phyloP scores from a whole-genome alignment of 805 yeast species.

The Ogataea trehaloabstinens region DNA sequence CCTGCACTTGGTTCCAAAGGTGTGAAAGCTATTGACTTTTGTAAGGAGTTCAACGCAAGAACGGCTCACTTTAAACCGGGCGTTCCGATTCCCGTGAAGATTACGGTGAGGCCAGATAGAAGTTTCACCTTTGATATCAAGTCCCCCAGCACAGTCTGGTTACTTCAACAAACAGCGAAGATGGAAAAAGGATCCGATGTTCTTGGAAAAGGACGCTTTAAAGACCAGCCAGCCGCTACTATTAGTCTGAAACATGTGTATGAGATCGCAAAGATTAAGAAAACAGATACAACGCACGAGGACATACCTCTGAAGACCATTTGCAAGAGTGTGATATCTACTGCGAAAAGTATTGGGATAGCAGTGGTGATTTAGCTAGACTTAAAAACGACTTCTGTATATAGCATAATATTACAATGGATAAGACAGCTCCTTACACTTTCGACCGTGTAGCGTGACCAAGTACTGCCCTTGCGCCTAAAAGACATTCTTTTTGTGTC shows the following conservation, averaged over 20 bases:
- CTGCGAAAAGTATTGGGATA: constrained; percentile 89
- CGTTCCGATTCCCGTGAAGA: constrained; percentile 81
- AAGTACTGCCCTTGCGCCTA: not conserved
- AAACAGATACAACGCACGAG: constrained; percentile 78
- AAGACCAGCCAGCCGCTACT: constrained; percentile 31
- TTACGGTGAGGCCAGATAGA: constrained; percentile 91
- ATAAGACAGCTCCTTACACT: too few relatives aligned
- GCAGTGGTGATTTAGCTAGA: constrained; percentile 41
- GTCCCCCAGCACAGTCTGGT: constrained; percentile 88
- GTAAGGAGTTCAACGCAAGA: constrained; percentile 97
- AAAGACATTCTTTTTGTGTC: not conserved
- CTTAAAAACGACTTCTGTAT: constrained; percentile 7
- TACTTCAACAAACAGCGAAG: constrained; percentile 78
- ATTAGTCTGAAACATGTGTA: constrained; percentile 83
- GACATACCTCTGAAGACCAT: constrained; percentile 69
- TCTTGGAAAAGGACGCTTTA: constrained; percentile 60
- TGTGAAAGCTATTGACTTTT: constrained; percentile 96
- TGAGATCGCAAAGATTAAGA: constrained; percentile 92
- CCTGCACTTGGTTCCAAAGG: constrained; percentile 99
- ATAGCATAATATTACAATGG: constrained; percentile 5
- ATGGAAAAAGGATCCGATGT: constrained; percentile 74
- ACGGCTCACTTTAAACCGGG: constrained; percentile 87
- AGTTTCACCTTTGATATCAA: constrained; percentile 81
- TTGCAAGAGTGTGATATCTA: constrained; percentile 77
- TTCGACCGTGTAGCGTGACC: too few relatives aligned